Percentiles rank a stretch among this genome's conserved stretches.
Conservation (phyloP, 345 rosid species). For the Syzygium aromaticum region DNA sequence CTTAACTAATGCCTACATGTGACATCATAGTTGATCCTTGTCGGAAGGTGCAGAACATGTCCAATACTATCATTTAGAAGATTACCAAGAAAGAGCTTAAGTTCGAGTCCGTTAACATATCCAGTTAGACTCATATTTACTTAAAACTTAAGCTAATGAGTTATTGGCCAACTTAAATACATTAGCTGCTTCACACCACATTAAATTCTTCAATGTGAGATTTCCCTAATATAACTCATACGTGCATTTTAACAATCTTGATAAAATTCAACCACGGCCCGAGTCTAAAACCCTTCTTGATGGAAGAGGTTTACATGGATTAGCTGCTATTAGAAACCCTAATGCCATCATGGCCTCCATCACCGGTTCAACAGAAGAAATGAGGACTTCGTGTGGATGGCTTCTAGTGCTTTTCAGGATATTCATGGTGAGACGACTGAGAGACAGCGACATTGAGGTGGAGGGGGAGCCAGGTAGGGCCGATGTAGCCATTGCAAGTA, state of each 20-base stretch:
- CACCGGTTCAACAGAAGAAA: neutral
- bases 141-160: too few species aligned
- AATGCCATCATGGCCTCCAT: neutral
- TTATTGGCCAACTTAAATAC: too few species aligned
- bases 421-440: neutral
- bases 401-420: neutral
- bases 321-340: neutral
- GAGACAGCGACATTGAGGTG: neutral
- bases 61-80: too few species aligned
- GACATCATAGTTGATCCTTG: neutral
- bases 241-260: neutral
- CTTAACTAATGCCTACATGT: neutral
- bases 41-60: too few species aligned
- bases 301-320: neutral
- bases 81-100: too few species aligned
- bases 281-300: neutral
- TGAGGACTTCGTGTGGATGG: neutral
- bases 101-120: too few species aligned
- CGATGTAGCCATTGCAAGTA: neutral
- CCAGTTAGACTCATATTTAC: too few species aligned
- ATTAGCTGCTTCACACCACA: too few species aligned
- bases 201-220: too few species aligned
- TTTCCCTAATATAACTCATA: too few species aligned
- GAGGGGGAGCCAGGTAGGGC: neutral
- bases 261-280: neutral